These are phyloP conservation scores for Coemansia sp. DNA, from an alignment of 192 early-diverging fungal species.

Conservation along the genomic window DNA sequence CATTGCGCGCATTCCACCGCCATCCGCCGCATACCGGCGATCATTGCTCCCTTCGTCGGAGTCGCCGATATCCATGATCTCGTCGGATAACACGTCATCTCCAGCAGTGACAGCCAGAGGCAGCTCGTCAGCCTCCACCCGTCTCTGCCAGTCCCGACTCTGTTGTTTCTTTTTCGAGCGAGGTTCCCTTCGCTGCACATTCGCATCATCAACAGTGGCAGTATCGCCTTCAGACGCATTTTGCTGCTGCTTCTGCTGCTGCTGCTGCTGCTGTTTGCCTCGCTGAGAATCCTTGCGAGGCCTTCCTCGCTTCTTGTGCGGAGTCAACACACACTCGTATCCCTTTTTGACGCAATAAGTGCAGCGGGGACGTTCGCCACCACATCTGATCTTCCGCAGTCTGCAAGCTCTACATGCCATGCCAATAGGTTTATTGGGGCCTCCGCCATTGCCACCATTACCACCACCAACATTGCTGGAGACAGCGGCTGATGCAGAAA, in stretches of 20 bases:
- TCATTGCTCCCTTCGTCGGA: not conserved
- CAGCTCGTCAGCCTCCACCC: not conserved
- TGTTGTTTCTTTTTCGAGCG: too few species aligned
- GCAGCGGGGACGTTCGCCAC: conserved; percentile 52
- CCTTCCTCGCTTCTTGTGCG: conserved; percentile 52
- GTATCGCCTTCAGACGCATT: not conserved
- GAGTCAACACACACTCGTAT: conserved; percentile 48
- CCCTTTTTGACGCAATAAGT: conserved; percentile 52
- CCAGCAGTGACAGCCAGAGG: not conserved
- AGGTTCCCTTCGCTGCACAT: too few species aligned
- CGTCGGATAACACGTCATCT: too few species aligned
- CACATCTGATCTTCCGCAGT: conserved; percentile 54
- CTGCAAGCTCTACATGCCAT: conserved; percentile 55
- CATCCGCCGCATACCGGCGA: not conserved
- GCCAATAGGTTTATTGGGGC: conserved; percentile 36
- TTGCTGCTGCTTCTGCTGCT: not conserved
- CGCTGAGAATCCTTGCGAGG: conserved; percentile 38
- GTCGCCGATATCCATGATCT: not conserved
- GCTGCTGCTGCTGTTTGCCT: not conserved
- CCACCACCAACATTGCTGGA: too few species aligned
- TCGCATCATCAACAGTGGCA: too few species aligned
- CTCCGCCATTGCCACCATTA: not conserved
- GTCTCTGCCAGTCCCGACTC: too few species aligned
- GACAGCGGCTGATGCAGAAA: too few species aligned
- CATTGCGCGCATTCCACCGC: not conserved